phyloP scores from a whole-genome alignment of 1,284 basidiomycete species.

The Ustilago shanxiensis region DNA sequence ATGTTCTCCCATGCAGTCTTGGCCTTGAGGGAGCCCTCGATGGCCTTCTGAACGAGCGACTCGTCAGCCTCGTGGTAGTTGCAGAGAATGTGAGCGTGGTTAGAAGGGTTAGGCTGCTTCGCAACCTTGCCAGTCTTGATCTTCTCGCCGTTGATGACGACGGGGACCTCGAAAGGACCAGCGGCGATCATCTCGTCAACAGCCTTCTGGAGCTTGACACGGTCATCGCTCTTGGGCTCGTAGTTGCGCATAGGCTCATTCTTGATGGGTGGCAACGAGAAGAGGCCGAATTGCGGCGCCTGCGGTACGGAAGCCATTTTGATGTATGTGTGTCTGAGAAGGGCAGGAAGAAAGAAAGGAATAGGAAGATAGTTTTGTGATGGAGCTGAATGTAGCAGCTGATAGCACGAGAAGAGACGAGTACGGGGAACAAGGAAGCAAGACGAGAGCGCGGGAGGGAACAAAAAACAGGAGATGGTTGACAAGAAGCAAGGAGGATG shows the following conservation, averaged over 20 bases:
- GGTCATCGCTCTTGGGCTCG: slow-evolving; percentile 83
- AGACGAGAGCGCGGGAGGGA: not conserved
- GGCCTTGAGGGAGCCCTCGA: slow-evolving; percentile 87
- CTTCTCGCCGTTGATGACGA: slow-evolving; percentile 89
- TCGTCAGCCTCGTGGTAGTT: slow-evolving; percentile 88
- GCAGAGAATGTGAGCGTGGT: slow-evolving; percentile 81
- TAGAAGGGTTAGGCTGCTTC: slow-evolving; percentile 65
- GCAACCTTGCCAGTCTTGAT: slow-evolving; percentile 84
- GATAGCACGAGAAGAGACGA: slow-evolving; percentile 5
- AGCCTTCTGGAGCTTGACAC: slow-evolving; percentile 81
- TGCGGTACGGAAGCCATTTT: slow-evolving; percentile 54
- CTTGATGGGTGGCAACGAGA: slow-evolving; percentile 62
- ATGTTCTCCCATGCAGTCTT: slow-evolving; percentile 90
- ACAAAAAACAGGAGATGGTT: slow-evolving; percentile 8
- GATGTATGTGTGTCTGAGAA: not conserved
- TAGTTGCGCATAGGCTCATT: slow-evolving; percentile 75
- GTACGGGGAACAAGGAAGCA: not conserved
- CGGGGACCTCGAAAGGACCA: slow-evolving; percentile 90
- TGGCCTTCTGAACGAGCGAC: slow-evolving; percentile 79
- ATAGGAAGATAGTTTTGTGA: not conserved
- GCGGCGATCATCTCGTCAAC: slow-evolving; percentile 83
- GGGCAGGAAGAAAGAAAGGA: not conserved
- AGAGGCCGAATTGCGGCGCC: slow-evolving; percentile 52
- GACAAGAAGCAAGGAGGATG: not conserved
- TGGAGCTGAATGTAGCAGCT: slow-evolving; percentile 1